Conservation (phyloP, 495 filamentous ascomycete genomes). For the Aspergillus nidulans region DNA sequence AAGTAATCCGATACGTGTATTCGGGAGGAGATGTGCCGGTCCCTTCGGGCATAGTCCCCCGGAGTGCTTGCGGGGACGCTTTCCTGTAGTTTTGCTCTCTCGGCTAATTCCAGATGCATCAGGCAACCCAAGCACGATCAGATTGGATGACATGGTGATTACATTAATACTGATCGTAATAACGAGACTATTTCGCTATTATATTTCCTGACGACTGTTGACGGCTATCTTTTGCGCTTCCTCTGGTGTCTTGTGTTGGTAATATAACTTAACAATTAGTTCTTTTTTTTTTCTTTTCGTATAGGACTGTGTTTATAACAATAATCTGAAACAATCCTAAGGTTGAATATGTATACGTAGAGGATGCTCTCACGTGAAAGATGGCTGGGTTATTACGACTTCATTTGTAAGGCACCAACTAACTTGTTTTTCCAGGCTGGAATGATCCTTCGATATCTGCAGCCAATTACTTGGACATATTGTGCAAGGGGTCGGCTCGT, state of each 20-base stretch:
- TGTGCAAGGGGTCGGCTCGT: not conserved
- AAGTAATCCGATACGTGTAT: not conserved
- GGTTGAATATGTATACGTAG: too few species aligned
- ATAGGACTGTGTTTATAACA: too few species aligned
- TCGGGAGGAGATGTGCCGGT: constrained; percentile 21
- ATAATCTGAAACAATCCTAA: too few species aligned
- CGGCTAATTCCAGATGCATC: constrained; percentile 6
- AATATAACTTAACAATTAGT: too few species aligned
- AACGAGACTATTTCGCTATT: not conserved
- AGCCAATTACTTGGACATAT: constrained; percentile 3
- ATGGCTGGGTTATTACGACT: too few species aligned
- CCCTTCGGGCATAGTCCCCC: constrained; percentile 4
- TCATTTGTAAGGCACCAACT: not conserved
- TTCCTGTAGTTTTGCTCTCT: constrained; percentile 9
- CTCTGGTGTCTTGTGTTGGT: too few species aligned
- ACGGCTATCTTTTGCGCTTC: too few species aligned
- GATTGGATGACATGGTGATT: not conserved
- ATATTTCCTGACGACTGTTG: too few species aligned
- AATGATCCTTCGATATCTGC: constrained; percentile 1
- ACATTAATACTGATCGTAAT: not conserved
- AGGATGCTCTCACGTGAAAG: too few species aligned
- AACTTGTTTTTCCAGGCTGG: not conserved
- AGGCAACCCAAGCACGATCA: too few species aligned
- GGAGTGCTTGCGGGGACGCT: constrained; percentile 4
- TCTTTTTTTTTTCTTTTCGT: too few species aligned